A percentile compares a stretch with the other conserved stretches of the same genome.
Evolutionary conservation across 2,329 filamentous ascomycete genomes (phyloP).

Genomic region (Podosphaera xanthii): DNA sequence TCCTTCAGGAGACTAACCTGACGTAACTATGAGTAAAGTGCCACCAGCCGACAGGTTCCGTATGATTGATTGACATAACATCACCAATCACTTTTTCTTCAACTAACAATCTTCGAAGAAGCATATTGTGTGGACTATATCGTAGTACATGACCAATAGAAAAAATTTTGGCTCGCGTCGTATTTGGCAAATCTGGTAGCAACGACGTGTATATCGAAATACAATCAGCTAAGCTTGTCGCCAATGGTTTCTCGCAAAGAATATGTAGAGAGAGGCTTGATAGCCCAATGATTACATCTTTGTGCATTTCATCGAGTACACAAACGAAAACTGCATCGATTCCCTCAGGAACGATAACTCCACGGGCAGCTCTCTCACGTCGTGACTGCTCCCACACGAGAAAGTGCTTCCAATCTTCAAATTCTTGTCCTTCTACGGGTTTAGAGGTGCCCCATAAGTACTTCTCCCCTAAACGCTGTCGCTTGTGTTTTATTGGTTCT

Average conservation of each 20-base stretch:
- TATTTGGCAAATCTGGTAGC: slow-evolving; percentile 17
- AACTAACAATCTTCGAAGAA: slow-evolving; percentile 56
- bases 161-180: slow-evolving; percentile 33
- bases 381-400: slow-evolving; percentile 45
- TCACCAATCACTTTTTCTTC: slow-evolving; percentile 61
- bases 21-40: slow-evolving; percentile 86
- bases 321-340: slow-evolving; percentile 41
- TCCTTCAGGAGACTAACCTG: slow-evolving; percentile 20
- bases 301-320: slow-evolving; percentile 75
- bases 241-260: slow-evolving; percentile 88
- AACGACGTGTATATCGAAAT: slow-evolving; percentile 46
- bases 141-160: slow-evolving; percentile 84
- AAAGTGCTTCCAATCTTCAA: slow-evolving; percentile 53
- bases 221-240: slow-evolving; percentile 57
- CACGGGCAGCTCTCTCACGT: slow-evolving; percentile 26
- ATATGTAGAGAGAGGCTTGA: slow-evolving; percentile 54
- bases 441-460: slow-evolving; percentile 44
- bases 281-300: slow-evolving; percentile 53
- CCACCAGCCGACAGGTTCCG: slow-evolving; percentile 90
- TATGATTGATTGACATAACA: slow-evolving; percentile 68
- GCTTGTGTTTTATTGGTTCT: slow-evolving; percentile 61
- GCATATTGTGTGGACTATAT: slow-evolving; percentile 80
- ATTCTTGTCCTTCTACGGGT: slow-evolving; percentile 40
- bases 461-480: slow-evolving; percentile 41
- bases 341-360: slow-evolving; percentile 20